Evolutionary conservation across 495 filamentous ascomycete genomes (phyloP), one percentile per base, ranked within the genome.

Genomic region (Thozetella sp.): DNA sequence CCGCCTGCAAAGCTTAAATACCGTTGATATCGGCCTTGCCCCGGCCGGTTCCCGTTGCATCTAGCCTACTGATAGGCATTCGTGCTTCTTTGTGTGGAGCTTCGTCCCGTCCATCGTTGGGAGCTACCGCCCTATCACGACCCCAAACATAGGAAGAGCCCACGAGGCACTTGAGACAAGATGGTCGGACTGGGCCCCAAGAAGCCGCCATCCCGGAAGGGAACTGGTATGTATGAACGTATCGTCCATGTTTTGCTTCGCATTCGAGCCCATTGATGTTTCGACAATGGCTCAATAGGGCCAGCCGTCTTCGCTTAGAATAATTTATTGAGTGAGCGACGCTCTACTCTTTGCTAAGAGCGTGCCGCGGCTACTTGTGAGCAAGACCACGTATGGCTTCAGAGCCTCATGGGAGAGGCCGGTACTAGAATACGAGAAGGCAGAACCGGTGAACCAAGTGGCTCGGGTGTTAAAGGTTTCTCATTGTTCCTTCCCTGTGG

Each of bases 141-240:
- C 22, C 48, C 19, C 4, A 20, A 25, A 13, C 19, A 40, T 30
- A 58, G 48, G 46, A 2, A 30, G n/a, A 48, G 11, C n/a, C 11
- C 9, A 4, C 10, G n/a, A 48, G 17, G 22, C 26, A 51, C 58
- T 1, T 60, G 6, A 45, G 22, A 55, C 79, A 91, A 69, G 62
- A 93, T 93, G 90, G 88, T 91, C 63, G 88, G 88, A 70, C 70
- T 90, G 63, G 88, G 87, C 70, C 88, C 91, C 58, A 87, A 88
- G 69, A 83, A 83, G 64, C 86, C 83, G 54, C 88, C 87, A 50
- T 90, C 88, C 77, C 88, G 90, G 65, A 92, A 88, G 82, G 90
- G 90, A 85, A 81, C 75, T 26, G 65, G 65, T 64, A 68, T 34
- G 60, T 74, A 43, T 24, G 54, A 40, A 55, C 27, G 11, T 55